A percentile compares a stretch with the other conserved stretches of the same genome.
phyloP scores from a whole-genome alignment of 257 asterid species.

The Ilex asprella region DNA sequence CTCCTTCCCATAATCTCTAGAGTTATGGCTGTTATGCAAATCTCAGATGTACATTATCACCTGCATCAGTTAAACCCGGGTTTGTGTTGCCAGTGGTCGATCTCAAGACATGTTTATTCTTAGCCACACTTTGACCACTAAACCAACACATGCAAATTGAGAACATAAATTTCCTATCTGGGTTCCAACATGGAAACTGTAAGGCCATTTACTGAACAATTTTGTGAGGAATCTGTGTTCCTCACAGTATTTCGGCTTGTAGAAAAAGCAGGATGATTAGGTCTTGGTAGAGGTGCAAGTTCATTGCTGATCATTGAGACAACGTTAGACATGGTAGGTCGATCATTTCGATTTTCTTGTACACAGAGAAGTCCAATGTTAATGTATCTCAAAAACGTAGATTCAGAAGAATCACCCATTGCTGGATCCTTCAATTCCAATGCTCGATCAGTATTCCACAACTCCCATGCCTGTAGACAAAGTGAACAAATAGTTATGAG shows the following conservation, averaged over 20 bases:
- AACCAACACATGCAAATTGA: no score
- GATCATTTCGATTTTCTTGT: not conserved
- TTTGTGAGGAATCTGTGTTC: not conserved
- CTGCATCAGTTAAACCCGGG: no score
- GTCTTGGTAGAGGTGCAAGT: slow-evolving; percentile 24
- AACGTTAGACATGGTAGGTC: slow-evolving; percentile 21
- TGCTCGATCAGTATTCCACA: slow-evolving; percentile 32
- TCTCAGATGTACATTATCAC: no score
- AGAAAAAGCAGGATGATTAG: slow-evolving; percentile 36
- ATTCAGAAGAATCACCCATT: slow-evolving; percentile 5
- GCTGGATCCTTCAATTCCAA: slow-evolving; percentile 27
- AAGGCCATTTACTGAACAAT: slow-evolving; percentile 22
- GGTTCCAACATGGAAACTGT: no score
- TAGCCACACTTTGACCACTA: no score
- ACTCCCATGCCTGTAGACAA: slow-evolving; percentile 31
- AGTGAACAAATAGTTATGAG: not conserved
- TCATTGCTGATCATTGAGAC: slow-evolving; percentile 33
- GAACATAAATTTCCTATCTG: no score
- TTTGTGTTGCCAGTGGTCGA: no score
- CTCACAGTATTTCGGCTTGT: not conserved
- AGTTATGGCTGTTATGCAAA: no score
- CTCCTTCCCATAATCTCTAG: no score
- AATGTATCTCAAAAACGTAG: slow-evolving; percentile 21
- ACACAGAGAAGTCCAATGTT: slow-evolving; percentile 41
- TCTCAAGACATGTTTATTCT: no score